phyloP scores from a whole-genome alignment of 345 rosid species.

The Linum lewisii region DNA sequence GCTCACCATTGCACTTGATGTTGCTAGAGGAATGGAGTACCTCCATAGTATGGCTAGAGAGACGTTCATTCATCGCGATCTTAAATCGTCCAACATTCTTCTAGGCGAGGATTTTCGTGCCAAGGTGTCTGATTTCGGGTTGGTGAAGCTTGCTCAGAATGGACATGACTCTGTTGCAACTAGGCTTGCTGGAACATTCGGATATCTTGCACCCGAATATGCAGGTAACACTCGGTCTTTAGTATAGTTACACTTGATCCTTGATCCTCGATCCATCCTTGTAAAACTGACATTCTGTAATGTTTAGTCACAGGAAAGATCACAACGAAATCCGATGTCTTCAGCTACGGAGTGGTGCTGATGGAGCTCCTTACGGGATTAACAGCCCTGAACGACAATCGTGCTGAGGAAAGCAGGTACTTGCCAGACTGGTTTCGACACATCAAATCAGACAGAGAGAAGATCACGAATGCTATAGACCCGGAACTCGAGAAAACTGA shows the following conservation, averaged over 20 bases:
- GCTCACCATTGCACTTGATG: constrained; percentile 40
- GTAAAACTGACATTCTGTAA: neutral
- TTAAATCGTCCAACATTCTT: constrained; percentile 53
- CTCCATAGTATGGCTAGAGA: constrained; percentile 37
- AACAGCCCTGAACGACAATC: constrained; percentile 36
- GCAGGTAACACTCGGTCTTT: too few species aligned
- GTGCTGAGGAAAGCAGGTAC: constrained; percentile 39
- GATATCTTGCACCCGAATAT: constrained; percentile 58
- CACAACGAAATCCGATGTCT: constrained; percentile 42
- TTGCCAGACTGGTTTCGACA: constrained; percentile 46
- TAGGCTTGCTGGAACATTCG: constrained; percentile 48
- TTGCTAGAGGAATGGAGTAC: constrained; percentile 52
- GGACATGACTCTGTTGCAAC: constrained; percentile 39
- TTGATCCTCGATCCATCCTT: neutral
- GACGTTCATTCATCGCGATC: constrained; percentile 48
- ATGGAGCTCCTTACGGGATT: constrained; percentile 44
- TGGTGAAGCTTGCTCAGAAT: constrained; percentile 45
- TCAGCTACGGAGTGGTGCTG: constrained; percentile 42
- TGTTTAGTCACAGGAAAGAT: constrained; percentile 46
- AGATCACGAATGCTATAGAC: constrained; percentile 30
- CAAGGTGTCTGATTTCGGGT: constrained; percentile 50
- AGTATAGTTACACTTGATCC: neutral
- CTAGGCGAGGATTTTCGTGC: constrained; percentile 38
- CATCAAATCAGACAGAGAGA: constrained; percentile 32
- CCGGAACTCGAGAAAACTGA: constrained; percentile 19